These are phyloP conservation scores for Botrytis porri DNA, from an alignment of 2,329 filamentous ascomycete genomes.

Conservation along the genomic window DNA sequence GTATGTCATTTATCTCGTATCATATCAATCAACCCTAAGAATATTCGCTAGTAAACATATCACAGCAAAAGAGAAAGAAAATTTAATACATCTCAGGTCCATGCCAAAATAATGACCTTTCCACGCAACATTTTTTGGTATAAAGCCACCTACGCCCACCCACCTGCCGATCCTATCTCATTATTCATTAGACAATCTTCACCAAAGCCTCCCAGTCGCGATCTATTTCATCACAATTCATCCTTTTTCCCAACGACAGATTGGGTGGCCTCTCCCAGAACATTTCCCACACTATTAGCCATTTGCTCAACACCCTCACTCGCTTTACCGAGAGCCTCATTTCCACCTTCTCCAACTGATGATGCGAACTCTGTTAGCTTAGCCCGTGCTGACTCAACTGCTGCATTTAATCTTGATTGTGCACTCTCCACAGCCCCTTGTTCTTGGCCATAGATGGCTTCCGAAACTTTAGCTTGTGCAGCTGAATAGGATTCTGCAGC, in stretches of 20 bases:
- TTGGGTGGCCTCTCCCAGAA: slow-evolving; percentile 41
- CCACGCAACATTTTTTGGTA: background rate
- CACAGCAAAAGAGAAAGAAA: background rate
- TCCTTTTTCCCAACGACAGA: slow-evolving; percentile 42
- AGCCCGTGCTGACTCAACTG: slow-evolving; percentile 34
- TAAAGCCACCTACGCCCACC: background rate
- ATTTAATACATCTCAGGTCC: background rate
- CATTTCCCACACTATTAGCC: slow-evolving; percentile 46
- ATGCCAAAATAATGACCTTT: background rate
- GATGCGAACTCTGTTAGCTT: slow-evolving; percentile 33
- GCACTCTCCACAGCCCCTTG: slow-evolving; percentile 36
- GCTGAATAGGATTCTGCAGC: slow-evolving; percentile 22
- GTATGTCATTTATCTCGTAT: slow-evolving; percentile 7
- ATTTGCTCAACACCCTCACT: slow-evolving; percentile 45
- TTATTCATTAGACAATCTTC: slow-evolving; percentile 11
- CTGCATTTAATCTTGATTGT: slow-evolving; percentile 31
- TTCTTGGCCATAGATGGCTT: slow-evolving; percentile 32
- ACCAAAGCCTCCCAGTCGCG: background rate
- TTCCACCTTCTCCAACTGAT: slow-evolving; percentile 36
- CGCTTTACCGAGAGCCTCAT: slow-evolving; percentile 40
- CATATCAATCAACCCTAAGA: background rate
- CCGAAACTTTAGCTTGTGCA: slow-evolving; percentile 24
- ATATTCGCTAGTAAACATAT: slow-evolving; percentile 4
- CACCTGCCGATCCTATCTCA: background rate
- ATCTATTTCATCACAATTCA: slow-evolving; percentile 45